Evolutionary conservation across 768 basidiomycete genomes (phyloP).

Genomic region (Hirschioporus abietinus): DNA sequence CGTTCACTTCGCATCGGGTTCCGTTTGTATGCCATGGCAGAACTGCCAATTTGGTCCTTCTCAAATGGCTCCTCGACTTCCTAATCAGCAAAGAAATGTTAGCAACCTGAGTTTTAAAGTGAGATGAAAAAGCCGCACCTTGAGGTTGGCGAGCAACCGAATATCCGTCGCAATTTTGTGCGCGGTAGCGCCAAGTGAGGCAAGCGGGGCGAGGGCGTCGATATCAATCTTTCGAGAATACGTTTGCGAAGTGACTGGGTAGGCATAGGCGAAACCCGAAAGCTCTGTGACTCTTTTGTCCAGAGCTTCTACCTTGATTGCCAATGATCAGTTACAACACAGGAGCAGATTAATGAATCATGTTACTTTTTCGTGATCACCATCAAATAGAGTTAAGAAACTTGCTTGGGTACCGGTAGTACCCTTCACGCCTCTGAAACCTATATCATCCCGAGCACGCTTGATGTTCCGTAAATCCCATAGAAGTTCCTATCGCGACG

Average conservation of each 20-base stretch:
- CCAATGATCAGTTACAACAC: not conserved
- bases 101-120: not conserved
- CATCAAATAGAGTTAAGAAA: conserved; percentile 91
- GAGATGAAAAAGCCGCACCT: conserved; percentile 36
- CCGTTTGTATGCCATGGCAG: conserved; percentile 98
- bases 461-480: conserved; percentile 95
- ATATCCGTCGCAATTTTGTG: conserved; percentile 98
- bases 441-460: conserved; percentile 85
- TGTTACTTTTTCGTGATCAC: conserved; percentile 83
- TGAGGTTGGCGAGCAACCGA: conserved; percentile 88
- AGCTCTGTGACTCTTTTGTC: conserved; percentile 87
- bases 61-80: conserved; percentile 99
- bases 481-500: conserved; percentile 62
- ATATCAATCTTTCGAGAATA: conserved; percentile 97
- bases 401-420: conserved; percentile 98
- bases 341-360: not conserved
- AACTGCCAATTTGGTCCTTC: conserved; percentile 95
- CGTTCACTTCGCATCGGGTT: conserved; percentile 99
- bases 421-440: conserved; percentile 98
- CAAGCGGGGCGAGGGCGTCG: conserved; percentile 86
- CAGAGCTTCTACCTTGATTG: conserved; percentile 71
- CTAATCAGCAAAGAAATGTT: conserved; percentile 27
- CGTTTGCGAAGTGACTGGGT: conserved; percentile 97
- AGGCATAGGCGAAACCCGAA: conserved; percentile 89
- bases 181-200: conserved; percentile 88